Evolutionary conservation across 495 filamentous ascomycete species (phyloP).

Genomic region (Podospora bellae-mahoneyi): DNA sequence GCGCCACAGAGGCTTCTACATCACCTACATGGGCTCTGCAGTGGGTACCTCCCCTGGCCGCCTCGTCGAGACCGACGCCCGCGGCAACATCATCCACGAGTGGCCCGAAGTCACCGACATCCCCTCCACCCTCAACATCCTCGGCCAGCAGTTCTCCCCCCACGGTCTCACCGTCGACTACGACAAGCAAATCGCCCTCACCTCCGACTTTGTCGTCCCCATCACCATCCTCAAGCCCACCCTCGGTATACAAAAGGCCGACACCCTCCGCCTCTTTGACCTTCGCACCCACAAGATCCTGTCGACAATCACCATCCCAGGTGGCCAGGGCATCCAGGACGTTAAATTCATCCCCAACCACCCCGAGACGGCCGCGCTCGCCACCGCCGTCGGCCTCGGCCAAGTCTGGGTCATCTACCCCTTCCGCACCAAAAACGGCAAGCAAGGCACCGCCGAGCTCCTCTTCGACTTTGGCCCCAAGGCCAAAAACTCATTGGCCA

Average conservation of each 20-base stretch:
- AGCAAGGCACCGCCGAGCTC: slow-evolving; percentile 54
- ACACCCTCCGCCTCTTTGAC: slow-evolving; percentile 60
- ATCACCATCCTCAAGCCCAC: slow-evolving; percentile 58
- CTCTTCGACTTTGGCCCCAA: slow-evolving; percentile 57
- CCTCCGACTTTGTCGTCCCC: slow-evolving; percentile 61
- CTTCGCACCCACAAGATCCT: slow-evolving; percentile 50
- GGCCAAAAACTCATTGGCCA: slow-evolving; percentile 55
- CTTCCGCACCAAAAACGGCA: slow-evolving; percentile 48
- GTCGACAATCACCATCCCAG: slow-evolving; percentile 59
- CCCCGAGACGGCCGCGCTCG: slow-evolving; percentile 55
- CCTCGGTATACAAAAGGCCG: slow-evolving; percentile 48
- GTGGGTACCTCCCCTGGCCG: slow-evolving; percentile 57
- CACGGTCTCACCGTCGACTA: slow-evolving; percentile 60
- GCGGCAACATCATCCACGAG: slow-evolving; percentile 60
- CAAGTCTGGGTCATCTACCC: slow-evolving; percentile 67
- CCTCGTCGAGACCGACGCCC: slow-evolving; percentile 56
- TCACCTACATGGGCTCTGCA: slow-evolving; percentile 53
- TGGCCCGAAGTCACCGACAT: slow-evolving; percentile 53
- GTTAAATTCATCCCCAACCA: slow-evolving; percentile 65
- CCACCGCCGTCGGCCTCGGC: slow-evolving; percentile 59
- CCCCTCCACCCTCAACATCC: slow-evolving; percentile 48
- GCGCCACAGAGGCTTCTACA: slow-evolving; percentile 50
- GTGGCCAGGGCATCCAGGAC: slow-evolving; percentile 60
- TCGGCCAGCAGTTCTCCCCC: slow-evolving; percentile 57
- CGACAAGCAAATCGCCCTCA: slow-evolving; percentile 54